Evolutionary conservation across 2,329 filamentous ascomycete species (phyloP).

Genomic region (Xylariomycetidae sp.): DNA sequence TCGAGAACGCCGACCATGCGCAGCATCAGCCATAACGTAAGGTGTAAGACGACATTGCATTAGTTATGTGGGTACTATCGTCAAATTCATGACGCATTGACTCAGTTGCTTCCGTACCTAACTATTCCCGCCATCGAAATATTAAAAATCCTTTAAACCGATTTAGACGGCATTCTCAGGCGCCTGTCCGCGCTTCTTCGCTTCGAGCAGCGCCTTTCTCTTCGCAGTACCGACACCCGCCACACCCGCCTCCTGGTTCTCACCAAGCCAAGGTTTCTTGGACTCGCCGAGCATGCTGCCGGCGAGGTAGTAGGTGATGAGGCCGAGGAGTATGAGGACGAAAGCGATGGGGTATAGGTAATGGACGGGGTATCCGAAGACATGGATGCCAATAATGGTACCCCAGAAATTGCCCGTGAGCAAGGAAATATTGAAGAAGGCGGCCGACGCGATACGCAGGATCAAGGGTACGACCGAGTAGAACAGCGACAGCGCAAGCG

Average conservation of each 20-base stretch:
- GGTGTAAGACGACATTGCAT: too few species aligned
- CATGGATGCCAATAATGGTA: slow-evolving; percentile 81
- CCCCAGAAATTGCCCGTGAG: slow-evolving; percentile 97
- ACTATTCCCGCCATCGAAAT: too few species aligned
- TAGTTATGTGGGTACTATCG: too few species aligned
- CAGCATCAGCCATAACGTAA: too few species aligned
- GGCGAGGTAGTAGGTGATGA: slow-evolving; percentile 81
- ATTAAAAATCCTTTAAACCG: too few species aligned
- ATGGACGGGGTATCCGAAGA: slow-evolving; percentile 75
- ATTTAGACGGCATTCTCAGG: slow-evolving; percentile 8
- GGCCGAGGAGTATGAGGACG: slow-evolving; percentile 79
- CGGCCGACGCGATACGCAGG: slow-evolving; percentile 82
- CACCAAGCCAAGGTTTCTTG: slow-evolving; percentile 90
- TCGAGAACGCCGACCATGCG: too few species aligned
- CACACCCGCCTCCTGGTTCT: slow-evolving; percentile 75
- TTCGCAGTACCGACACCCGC: slow-evolving; percentile 81
- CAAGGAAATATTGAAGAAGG: slow-evolving; percentile 94
- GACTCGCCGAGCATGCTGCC: slow-evolving; percentile 79
- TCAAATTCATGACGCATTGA: too few species aligned
- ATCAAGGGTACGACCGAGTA: slow-evolving; percentile 84
- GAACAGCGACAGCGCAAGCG: slow-evolving; percentile 74
- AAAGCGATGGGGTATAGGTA: slow-evolving; percentile 96
- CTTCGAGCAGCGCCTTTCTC: slow-evolving; percentile 60
- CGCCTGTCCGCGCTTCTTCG: slow-evolving; percentile 34
- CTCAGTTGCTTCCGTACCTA: too few species aligned